Evolutionary conservation across 2,329 filamentous ascomycete genomes (phyloP).

Genomic region (Fusarium dlaminii): DNA sequence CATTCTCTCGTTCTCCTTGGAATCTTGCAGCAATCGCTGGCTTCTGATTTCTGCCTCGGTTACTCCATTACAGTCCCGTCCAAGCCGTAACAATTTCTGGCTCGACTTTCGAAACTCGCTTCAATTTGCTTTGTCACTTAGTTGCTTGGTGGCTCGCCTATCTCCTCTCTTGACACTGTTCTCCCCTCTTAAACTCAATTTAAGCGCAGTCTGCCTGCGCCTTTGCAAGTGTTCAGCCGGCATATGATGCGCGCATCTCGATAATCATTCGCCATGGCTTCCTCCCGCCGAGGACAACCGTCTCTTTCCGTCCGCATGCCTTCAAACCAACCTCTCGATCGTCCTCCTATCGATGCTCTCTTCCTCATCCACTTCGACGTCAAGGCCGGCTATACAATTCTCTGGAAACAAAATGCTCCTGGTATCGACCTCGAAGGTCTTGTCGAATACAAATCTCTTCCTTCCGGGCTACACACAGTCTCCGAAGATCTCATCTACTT

Average conservation of each 20-base stretch:
- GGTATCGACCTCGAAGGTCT: constrained; percentile 82
- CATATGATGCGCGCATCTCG: constrained; percentile 43
- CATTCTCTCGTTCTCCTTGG: background rate
- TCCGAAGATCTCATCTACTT: constrained; percentile 93
- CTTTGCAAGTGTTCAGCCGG: background rate
- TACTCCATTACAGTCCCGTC: background rate
- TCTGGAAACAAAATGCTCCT: constrained; percentile 80
- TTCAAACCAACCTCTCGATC: constrained; percentile 43
- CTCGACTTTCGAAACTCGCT: background rate
- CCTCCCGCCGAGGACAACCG: constrained; percentile 52
- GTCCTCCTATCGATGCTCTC: constrained; percentile 71
- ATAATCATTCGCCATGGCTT: constrained; percentile 51
- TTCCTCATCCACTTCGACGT: constrained; percentile 94
- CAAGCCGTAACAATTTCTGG: background rate
- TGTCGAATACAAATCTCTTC: constrained; percentile 96
- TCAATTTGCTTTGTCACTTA: background rate
- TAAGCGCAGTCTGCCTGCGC: constrained; percentile 7
- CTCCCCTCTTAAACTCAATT: constrained; percentile 6
- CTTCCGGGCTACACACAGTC: constrained; percentile 91
- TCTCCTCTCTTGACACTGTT: constrained; percentile 8
- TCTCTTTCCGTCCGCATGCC: constrained; percentile 52
- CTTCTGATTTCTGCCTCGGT: background rate
- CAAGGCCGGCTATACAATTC: constrained; percentile 89
- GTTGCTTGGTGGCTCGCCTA: constrained; percentile 1
- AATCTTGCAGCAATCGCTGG: background rate